Evolutionary conservation across 257 asterid species (phyloP).

Genomic region (Oldenlandia corymbosa): DNA sequence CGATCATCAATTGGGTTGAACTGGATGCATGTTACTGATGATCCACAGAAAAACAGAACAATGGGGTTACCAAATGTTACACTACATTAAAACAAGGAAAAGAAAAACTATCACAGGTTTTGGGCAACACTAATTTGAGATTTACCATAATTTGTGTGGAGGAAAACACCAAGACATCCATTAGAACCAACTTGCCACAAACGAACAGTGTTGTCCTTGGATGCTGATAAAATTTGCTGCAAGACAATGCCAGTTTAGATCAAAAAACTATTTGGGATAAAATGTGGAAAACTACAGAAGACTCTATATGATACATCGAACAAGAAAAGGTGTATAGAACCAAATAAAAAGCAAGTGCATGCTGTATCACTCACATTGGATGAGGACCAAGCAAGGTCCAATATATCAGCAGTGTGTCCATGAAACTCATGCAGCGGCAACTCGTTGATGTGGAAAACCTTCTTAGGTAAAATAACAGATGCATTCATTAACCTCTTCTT

Average conservation of each 20-base stretch:
- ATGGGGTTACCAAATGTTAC: too few relatives aligned
- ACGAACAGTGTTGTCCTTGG: constrained; percentile 71
- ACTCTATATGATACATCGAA: background rate
- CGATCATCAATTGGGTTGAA: constrained; percentile 74
- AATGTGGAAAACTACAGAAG: background rate
- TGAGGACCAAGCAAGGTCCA: constrained; percentile 83
- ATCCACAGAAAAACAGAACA: constrained; percentile 11
- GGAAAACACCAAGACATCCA: constrained; percentile 56
- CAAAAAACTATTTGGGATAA: background rate
- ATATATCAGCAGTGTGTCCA: constrained; percentile 55
- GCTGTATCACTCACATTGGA: constrained; percentile 50
- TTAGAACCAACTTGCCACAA: constrained; percentile 56
- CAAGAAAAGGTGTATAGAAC: too few relatives aligned
- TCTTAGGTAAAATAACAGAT: constrained; percentile 46
- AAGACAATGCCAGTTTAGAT: constrained; percentile 12
- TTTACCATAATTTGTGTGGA: constrained; percentile 68
- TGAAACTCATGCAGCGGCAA: constrained; percentile 43
- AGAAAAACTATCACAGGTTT: background rate
- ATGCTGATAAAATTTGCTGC: constrained; percentile 74
- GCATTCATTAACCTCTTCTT: constrained; percentile 23
- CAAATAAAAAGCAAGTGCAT: background rate
- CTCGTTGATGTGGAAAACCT: constrained; percentile 53
- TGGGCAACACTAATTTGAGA: background rate
- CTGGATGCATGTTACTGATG: constrained; percentile 79
- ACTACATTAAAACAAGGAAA: background rate